Evolutionary conservation across 306 rosid genomes (phyloP).

Genomic region (Pachyrhizus erosus): DNA sequence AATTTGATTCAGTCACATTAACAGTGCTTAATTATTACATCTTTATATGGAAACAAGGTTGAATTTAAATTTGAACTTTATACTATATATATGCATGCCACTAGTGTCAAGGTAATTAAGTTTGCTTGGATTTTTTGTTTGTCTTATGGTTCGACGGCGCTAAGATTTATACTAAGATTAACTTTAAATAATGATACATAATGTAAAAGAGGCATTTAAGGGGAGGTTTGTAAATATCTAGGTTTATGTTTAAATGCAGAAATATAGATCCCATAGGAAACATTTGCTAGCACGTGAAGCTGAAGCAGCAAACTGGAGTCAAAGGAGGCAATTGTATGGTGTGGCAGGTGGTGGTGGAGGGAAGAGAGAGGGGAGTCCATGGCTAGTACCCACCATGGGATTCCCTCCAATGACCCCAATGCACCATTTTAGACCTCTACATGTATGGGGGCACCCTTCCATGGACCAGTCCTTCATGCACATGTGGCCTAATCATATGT

Average conservation of each 20-base stretch:
- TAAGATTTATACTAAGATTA: neutral
- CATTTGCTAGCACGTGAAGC: constrained; percentile 95
- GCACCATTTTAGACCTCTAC: constrained; percentile 82
- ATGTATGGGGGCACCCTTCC: constrained; percentile 96
- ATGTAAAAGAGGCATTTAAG: neutral
- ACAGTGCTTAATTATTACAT: neutral
- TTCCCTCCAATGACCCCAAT: constrained; percentile 64
- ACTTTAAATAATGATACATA: neutral
- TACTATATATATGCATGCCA: neutral
- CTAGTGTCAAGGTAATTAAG: neutral
- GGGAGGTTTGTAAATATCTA: neutral
- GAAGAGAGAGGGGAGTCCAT: constrained; percentile 60
- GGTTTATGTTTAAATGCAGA: constrained; percentile 50
- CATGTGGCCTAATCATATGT: constrained; percentile 66
- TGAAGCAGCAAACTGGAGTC: constrained; percentile 91
- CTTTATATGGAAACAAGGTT: neutral
- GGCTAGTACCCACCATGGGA: constrained; percentile 76
- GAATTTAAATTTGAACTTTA: constrained; percentile 3
- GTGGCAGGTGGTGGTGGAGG: constrained; percentile 16
- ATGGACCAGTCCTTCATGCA: constrained; percentile 68
- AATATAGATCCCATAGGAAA: constrained; percentile 89
- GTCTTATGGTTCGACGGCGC: neutral
- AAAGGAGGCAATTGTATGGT: constrained; percentile 68
- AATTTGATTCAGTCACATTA: neutral
- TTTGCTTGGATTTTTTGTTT: constrained; percentile 1